Conservation (phyloP, 345 rosid genomes). For the Barbarea vulgaris region DNA sequence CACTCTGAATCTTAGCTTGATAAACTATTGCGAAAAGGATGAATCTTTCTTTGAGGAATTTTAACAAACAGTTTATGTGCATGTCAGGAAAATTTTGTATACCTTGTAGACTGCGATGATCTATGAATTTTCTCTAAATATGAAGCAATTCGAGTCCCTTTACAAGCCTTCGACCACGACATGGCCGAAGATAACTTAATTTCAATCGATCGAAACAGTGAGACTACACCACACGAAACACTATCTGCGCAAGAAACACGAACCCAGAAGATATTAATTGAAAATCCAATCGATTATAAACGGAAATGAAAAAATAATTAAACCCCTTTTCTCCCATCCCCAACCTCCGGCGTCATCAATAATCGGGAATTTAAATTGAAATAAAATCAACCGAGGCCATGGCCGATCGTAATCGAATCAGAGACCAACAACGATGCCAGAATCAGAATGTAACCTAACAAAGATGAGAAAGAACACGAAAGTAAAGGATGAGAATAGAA, state of each 20-base stretch:
- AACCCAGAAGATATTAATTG: slow-evolving; percentile 4
- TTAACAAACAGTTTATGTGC: slow-evolving; percentile 25
- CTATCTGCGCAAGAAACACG: slow-evolving; percentile 30
- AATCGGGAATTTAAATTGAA: neutral
- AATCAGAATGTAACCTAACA: neutral
- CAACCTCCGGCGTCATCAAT: neutral
- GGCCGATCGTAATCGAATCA: slow-evolving; percentile 4
- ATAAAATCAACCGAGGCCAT: neutral
- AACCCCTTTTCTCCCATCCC: neutral
- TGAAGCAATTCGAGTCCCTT: slow-evolving; percentile 22
- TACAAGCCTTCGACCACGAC: slow-evolving; percentile 38
- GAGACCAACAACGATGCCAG: neutral
- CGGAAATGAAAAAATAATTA: neutral
- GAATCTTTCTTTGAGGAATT: slow-evolving; percentile 18
- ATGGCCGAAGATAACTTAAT: slow-evolving; percentile 18
- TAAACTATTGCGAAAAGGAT: neutral
- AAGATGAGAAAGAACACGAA: neutral
- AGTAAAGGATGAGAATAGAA: neutral
- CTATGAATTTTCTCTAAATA: slow-evolving; percentile 33
- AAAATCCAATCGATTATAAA: neutral
- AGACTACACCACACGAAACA: slow-evolving; percentile 16
- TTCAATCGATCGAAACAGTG: neutral
- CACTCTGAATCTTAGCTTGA: neutral
- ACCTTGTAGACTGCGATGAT: slow-evolving; percentile 13
- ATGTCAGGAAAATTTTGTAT: neutral